Base-by-base conservation (phyloP, 129 eudicot genomes). In the Artemisia tridentata region DNA sequence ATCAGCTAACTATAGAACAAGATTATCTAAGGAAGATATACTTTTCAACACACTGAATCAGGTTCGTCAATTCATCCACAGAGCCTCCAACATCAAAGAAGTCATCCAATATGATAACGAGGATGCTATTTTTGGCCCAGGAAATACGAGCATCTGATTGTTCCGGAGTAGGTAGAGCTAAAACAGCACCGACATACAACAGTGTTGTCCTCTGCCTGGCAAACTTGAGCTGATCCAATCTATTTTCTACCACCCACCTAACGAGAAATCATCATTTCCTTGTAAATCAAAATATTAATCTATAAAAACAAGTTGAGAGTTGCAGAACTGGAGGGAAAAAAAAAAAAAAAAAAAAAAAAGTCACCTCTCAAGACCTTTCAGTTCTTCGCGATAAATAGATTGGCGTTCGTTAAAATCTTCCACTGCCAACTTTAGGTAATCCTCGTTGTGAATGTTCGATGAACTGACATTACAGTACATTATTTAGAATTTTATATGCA, bases 391-490 rank as follows among this genome's bases (percentile, higher is more conserved):
- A 49, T 83, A 95, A 72, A 82, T 72, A 15, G 80, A 76, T 74
- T 87, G 98, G 68, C 92, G 84, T 17, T 56, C 43, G 58, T 85
- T 89, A 84, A 75, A 92, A 74, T 92, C 98, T 76, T 83, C 82
- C 50, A 73, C 81, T 18, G 95, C 96, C 58, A 92, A 81, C 66
- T 47, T 76, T 71, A 87, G 74, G 73, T 81, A 82, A 75, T 83
- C 90, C 56, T 68, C 67, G 66, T 85, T 80, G 79, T 84, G 72
- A 50, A 87, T 49, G 72, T 82, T 87, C 11, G 71, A 67, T 9
- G 84, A 86, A 41, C 98, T 92, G 84, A 21, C 68, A 71, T 52
- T 63, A 14, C 17, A 51, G 10, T 38, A 38, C 8, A 38, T 6
- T 1, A 38, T 38, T 27, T 6, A 38, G 45, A 7, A 7, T 0